Evolutionary conservation across 2,329 filamentous ascomycete genomes (phyloP).

Genomic region (Colletotrichum noveboracense): DNA sequence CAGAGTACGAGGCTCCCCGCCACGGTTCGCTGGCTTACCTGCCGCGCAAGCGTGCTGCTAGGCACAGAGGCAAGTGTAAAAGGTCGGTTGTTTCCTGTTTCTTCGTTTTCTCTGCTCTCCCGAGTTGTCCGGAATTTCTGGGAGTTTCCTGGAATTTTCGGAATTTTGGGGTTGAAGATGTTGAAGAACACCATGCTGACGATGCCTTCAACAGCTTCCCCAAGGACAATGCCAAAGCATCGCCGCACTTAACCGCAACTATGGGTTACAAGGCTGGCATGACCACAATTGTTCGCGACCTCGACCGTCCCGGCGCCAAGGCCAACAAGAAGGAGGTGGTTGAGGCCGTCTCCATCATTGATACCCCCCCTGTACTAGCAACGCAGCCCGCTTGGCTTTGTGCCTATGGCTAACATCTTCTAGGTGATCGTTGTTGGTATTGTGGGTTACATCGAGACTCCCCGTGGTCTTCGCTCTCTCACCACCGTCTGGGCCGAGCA

Average conservation of each 20-base stretch:
- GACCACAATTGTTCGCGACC: constrained; percentile 99
- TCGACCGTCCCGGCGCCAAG: constrained; percentile 99
- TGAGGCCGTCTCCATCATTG: constrained; percentile 86
- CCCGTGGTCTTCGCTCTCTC: constrained; percentile 97
- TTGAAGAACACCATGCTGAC: no score
- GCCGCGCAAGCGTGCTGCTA: constrained; percentile 89
- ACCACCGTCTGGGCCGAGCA: constrained; percentile 99
- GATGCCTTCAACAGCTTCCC: constrained; percentile 73
- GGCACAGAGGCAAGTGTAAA: constrained; percentile 66
- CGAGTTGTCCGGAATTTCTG: no score
- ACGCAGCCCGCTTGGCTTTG: constrained; percentile 80
- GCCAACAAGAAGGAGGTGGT: constrained; percentile 99
- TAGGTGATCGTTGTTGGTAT: constrained; percentile 99
- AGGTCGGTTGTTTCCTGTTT: constrained; percentile 67
- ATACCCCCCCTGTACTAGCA: constrained; percentile 94
- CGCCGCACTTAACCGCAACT: constrained; percentile 34
- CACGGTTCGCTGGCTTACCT: constrained; percentile 92
- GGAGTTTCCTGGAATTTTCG: background rate
- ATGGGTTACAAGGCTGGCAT: constrained; percentile 99
- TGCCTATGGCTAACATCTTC: constrained; percentile 74
- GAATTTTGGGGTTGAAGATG: no score
- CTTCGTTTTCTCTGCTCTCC: background rate
- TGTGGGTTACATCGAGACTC: constrained; percentile 99
- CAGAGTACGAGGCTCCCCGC: constrained; percentile 81
- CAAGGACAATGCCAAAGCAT: constrained; percentile 78